Base-by-base conservation (phyloP, 2,329 filamentous ascomycete genomes). In the Ophiostoma montium region DNA sequence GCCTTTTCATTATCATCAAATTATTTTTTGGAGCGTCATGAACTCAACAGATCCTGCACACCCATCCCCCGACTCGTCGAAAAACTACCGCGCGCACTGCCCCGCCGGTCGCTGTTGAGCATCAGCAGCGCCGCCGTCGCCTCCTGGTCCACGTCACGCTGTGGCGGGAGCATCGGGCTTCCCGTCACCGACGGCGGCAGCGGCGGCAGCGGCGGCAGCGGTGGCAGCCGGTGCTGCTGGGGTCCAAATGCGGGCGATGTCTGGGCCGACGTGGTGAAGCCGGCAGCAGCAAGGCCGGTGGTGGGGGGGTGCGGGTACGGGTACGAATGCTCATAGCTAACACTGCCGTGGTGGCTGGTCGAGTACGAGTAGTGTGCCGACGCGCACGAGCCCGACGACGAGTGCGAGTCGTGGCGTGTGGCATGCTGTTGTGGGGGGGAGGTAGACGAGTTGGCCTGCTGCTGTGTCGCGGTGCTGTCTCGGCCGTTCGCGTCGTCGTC, bases 41-140 rank as follows among this genome's bases (percentile, higher is more conserved):
- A 69, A 53, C 70, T 76, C 16, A 78, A 59, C 48, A 78, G 57
- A 58, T 78, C 74, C 44, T 66, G 66, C 13, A 78, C 74, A 38
- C 74, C 76, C 62, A 78, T 65, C 0, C 72, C 72, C 46, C 74
- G 63, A 10, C 64, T 46, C 52, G 39, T 15, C 45, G 23, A 27
- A 5, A 47, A 7, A 18, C 50, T 49, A 12, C 43, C 46, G 1
- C 39, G 36, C 13, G 43, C n/a, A n/a, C n/a, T n/a, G 48, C 3
- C 54, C 53, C 86, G 72, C 36, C 86, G 76, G 61, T 92, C 87
- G 48, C 73, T 79, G 56, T 89, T 94, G 52, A 95, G 69, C 88
- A 95, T 94, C 62, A 95, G 65, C 57, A 95, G 63, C 3, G 88
- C 89, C 12, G 86, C 82, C 8, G 87, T 92, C 1, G 87, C 89